Evolutionary conservation across 139 green algal genomes (phyloP), one percentile per base, ranked within the genome.

Genomic region (Picochlorum sp.): DNA sequence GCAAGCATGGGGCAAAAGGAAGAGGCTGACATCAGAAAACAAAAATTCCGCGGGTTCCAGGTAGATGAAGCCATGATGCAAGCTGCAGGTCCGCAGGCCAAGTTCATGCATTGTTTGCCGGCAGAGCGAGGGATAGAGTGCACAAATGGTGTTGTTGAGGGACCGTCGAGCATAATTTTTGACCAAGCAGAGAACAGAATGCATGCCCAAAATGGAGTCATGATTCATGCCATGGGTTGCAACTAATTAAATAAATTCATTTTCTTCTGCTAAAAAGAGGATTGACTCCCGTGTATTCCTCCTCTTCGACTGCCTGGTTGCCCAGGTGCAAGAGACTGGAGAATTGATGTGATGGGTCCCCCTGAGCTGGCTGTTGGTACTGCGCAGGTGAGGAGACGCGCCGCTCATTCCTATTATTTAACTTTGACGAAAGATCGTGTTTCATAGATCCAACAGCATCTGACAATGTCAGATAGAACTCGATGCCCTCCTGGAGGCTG

Each of bases 1-100:
- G 94, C 94, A 13, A 91, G 77, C 68, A 99, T 99, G 94, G 91
- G 92, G 1, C 92, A 97, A 74, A 99, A 99, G 73, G 92, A 97
- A 46, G 87, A 96, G 65, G 79, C 92, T 4, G 89, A 89, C 45
- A 62, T 75, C 44, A 77, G 91, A 8, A 80, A 84, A 61, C 74
- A 77, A n/a, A 68, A 80, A 23, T 99, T 99, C 80, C 59, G 80
- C 28, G 78, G 81, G 2, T 98, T 95, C 80, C 82, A 93, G 84
- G 89, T 98, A 34, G 89, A 90, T 50, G 81, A 92, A 68, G 69
- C 73, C 16, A 73, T 98, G 71, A 97, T 99, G 90, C 74, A 62
- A 13, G 63, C 74, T 28, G 90, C 92, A 2, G 91, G 88, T 1
- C 69, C 80, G n/a, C 75, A 97, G 30, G 85, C 83, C 13, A 82